Evolutionary conservation across 495 filamentous ascomycete species (phyloP).

Genomic region (Penicillium atrosanguineum): DNA sequence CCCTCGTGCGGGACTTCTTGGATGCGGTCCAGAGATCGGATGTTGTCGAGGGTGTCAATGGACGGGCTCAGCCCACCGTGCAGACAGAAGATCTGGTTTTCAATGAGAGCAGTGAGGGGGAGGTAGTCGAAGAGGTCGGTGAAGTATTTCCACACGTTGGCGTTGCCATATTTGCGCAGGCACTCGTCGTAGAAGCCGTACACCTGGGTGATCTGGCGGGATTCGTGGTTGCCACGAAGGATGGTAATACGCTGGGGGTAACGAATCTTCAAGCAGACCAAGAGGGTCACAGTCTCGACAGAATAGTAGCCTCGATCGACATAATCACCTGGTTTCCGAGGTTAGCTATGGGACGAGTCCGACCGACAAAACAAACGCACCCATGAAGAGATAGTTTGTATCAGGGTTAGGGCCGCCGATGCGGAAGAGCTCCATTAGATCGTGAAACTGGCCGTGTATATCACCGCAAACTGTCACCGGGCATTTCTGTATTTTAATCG

Average conservation of each 20-base stretch:
- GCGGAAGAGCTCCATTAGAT: constrained; percentile 92
- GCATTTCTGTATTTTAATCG: constrained; percentile 65
- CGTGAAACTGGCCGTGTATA: constrained; percentile 92
- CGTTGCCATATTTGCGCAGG: constrained; percentile 95
- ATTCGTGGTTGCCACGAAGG: constrained; percentile 95
- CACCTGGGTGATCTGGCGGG: constrained; percentile 94
- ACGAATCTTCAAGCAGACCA: constrained; percentile 93
- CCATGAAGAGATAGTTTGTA: constrained; percentile 96
- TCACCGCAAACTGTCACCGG: constrained; percentile 92
- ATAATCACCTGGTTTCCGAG: constrained; percentile 68
- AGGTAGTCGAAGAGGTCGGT: constrained; percentile 99
- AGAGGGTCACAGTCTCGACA: constrained; percentile 90
- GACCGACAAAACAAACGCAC: constrained; percentile 45
- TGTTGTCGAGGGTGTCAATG: constrained; percentile 98
- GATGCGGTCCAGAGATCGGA: constrained; percentile 90
- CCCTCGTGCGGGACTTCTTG: constrained; percentile 99
- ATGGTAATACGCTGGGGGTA: constrained; percentile 97
- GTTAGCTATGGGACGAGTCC: background rate
- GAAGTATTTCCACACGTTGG: constrained; percentile 99
- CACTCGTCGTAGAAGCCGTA: constrained; percentile 99
- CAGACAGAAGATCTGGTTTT: constrained; percentile 99
- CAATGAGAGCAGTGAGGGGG: constrained; percentile 94
- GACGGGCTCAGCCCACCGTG: constrained; percentile 94
- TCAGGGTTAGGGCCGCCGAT: constrained; percentile 90
- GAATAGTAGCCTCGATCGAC: constrained; percentile 97